phyloP scores from a whole-genome alignment of 805 yeast species.

The Kuraishia molischiana region DNA sequence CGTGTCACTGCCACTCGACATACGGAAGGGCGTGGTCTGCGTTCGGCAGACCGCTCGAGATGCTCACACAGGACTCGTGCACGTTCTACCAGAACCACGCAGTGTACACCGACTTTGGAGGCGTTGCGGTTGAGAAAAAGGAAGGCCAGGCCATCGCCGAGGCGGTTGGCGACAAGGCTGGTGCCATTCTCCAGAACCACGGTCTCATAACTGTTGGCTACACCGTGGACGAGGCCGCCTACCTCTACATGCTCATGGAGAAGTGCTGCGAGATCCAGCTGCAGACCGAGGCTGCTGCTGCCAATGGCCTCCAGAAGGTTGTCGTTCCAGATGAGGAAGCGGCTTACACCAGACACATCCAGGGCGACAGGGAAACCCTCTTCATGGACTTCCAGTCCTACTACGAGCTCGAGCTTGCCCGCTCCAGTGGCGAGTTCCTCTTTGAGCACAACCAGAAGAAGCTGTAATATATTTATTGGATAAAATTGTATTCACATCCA shows the following conservation, averaged over 20 bases:
- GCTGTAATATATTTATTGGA: too few species aligned
- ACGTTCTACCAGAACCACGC: constrained; percentile 54
- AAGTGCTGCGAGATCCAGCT: constrained; percentile 57
- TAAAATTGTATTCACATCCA: too few species aligned
- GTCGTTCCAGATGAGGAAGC: constrained; percentile 55
- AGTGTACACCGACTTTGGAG: constrained; percentile 65
- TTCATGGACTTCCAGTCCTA: constrained; percentile 73
- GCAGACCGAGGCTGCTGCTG: constrained; percentile 42
- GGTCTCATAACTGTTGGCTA: constrained; percentile 63
- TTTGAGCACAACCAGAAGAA: too few species aligned
- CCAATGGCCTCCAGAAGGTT: constrained; percentile 27
- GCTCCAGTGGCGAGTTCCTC: constrained; percentile 2
- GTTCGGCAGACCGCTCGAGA: constrained; percentile 59
- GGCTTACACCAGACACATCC: constrained; percentile 48
- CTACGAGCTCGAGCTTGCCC: constrained; percentile 35
- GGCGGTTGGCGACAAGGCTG: constrained; percentile 50
- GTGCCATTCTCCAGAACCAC: constrained; percentile 59
- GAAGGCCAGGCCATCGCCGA: constrained; percentile 56
- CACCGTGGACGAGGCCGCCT: constrained; percentile 71
- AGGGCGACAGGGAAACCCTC: constrained; percentile 57
- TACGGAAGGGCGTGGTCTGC: constrained; percentile 59
- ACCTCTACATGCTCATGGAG: constrained; percentile 53
- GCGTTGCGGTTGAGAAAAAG: constrained; percentile 59
- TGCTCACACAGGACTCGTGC: constrained; percentile 76
- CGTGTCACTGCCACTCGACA: constrained; percentile 61